Base-by-base conservation (phyloP, 768 basidiomycete genomes). In the Tephrocybe rancida region DNA sequence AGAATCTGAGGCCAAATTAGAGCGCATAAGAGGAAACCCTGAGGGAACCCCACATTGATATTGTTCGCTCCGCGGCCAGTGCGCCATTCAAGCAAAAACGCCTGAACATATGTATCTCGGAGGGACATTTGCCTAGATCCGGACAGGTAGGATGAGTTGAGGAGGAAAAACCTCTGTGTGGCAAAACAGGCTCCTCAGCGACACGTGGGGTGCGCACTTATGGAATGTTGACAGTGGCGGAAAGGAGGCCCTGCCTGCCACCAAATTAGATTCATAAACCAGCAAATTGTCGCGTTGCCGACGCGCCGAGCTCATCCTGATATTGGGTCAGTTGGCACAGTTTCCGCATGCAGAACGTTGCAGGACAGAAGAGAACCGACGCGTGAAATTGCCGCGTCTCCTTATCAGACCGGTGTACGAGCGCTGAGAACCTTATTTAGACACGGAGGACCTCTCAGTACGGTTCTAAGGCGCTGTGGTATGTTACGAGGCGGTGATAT, bases 1-100 rank as follows among this genome's bases (percentile, higher is more conserved):
- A 54, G 44, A 37, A 63, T 63, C 65, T 58, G 54, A 54, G 44
- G 39, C 39, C 29, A 63, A 60, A 53, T 47, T 55, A 37, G 48
- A 49, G 55, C 54, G 57, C 58, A 62, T 43, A 53, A 52, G 55
- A 39, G 35, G 14, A 44, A 29, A 27, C 18, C 16, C 18, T 44
- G 38, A 30, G 18, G 16, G 18, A 21, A 34, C 41, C 50, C 45
- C 26, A 42, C 45, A 47, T 37, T 16, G n/a, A 37, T 37, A 9
- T 44, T 56, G 52, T 44, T 50, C 44, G 52, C 29, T 21, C 6
- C 3, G n/a, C n/a, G 3, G 13, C 21, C 19, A 7, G 9, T 21
- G 19, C 19, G 19, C n/a, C 21, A 41, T 3, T 7, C 18, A n/a
- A 22, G 39, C 21, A 22, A 41, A 41, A 41, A 3, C 2, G 2